Evolutionary conservation across 2,329 filamentous ascomycete species (phyloP), one percentile per base, ranked within the genome.

Genomic region (Diaporthe sp.): DNA sequence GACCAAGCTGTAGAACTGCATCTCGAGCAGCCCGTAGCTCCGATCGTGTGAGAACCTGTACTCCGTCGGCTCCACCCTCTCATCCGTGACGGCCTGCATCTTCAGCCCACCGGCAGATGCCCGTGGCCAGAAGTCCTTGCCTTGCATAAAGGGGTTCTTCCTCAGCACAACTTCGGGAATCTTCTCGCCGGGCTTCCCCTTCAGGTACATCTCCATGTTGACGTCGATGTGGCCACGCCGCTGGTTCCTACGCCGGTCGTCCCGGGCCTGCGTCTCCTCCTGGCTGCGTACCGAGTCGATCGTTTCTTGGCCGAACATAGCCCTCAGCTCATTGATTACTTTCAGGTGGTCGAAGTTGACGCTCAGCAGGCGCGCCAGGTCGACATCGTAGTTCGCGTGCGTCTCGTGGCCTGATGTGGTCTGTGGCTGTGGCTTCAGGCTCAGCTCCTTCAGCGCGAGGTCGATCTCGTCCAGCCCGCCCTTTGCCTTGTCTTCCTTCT

Each of bases 321-420:
- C 86, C 70, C 89, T 93, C 95, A 99, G 98, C 86, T 99, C 97
- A 80, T 98, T 98, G 49, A 93, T 88, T 10, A 94, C 94, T 82
- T 96, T 96, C 15, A 99, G 89, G 79, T 95, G 91, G 78, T 94
- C 90, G 0, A 92, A 90, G 79, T 89, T 89, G 79, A 90, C 86
- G 42, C 84, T 82, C 2, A 91, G 82, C 9, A 90, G 84, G 42
- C 79, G 77, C 10, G 79, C 76, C 28, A 79, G 75, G 61, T 77
- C 74, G 8, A 72, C 60, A 39, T 76, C 81, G 73, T 83, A 84
- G 22, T 71, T 51, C 25, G 4, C 39, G 12, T 57, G 60, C 2
- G 51, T 17, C 22, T 49, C n/a, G 28, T 72, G 67, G 22, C 37
- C 68, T 6, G 79, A 79, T 37, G 71, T 76, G 7, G 75, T 37